These are phyloP conservation scores for Linnemannia zychae DNA, from an alignment of 192 early-diverging fungal genomes.

Conservation along the genomic window DNA sequence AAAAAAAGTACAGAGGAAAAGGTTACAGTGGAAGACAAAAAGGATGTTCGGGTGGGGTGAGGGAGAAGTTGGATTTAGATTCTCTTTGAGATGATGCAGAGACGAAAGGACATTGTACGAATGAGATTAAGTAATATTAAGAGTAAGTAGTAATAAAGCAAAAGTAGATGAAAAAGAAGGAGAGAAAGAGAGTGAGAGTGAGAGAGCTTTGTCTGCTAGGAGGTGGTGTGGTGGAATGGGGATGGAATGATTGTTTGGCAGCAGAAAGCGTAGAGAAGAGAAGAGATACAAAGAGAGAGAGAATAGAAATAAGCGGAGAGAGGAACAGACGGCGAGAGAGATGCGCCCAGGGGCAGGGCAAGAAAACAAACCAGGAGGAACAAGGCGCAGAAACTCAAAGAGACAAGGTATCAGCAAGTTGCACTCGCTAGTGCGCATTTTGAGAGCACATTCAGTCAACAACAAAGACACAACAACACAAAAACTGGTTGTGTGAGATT, in stretches of 20 bases:
- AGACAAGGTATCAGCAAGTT: neutral
- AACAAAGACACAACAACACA: neutral
- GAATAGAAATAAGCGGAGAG: neutral
- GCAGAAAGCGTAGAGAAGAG: neutral
- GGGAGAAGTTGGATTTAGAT: neutral
- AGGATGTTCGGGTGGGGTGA: neutral
- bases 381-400: neutral
- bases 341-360: neutral
- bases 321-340: neutral
- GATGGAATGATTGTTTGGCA: neutral
- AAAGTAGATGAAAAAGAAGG: neutral
- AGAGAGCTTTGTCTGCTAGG: neutral
- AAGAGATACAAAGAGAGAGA: neutral
- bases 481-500: neutral
- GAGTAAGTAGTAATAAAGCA: neutral
- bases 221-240: neutral
- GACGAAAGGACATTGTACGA: neutral
- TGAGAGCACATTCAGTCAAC: neutral
- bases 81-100: neutral
- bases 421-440: neutral
- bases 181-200: neutral
- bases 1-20: neutral
- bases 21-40: neutral
- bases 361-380: neutral
- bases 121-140: neutral